These are phyloP conservation scores for Dryas drummondii DNA, from an alignment of 306 rosid genomes.

Conservation along the genomic window DNA sequence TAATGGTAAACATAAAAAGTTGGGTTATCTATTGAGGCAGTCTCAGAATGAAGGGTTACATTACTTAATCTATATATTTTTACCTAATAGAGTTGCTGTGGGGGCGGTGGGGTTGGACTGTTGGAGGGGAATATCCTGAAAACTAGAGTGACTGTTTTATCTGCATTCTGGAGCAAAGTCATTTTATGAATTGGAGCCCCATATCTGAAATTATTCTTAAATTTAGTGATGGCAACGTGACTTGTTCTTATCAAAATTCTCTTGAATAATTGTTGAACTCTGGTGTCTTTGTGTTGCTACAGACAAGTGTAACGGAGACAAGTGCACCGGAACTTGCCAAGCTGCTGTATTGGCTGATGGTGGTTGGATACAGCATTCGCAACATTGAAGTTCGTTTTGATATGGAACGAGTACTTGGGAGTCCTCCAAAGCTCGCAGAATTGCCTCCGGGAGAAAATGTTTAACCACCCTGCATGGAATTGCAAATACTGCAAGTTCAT, in stretches of 20 bases:
- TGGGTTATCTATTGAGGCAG: background rate
- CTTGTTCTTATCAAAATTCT: background rate
- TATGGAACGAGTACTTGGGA: constrained; percentile 94
- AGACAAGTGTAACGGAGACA: constrained; percentile 77
- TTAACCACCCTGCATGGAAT: constrained; percentile 22
- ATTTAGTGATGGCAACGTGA: background rate
- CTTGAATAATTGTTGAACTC: background rate
- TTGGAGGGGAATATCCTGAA: background rate
- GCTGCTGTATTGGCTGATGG: constrained; percentile 93
- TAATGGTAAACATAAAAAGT: too few relatives aligned
- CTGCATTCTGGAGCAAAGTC: background rate
- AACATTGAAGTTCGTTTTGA: constrained; percentile 93
- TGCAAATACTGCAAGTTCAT: background rate
- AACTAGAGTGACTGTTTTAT: background rate
- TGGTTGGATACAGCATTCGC: constrained; percentile 92
- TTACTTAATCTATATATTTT: background rate
- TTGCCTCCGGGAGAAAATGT: constrained; percentile 87
- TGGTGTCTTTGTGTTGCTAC: constrained; percentile 16
- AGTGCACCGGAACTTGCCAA: constrained; percentile 85
- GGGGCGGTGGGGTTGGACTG: background rate
- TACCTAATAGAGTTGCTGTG: background rate
- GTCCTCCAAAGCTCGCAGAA: constrained; percentile 80
- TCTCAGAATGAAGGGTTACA: background rate
- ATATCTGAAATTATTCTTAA: background rate
- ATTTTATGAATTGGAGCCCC: background rate